These are phyloP conservation scores for Cydonia oblonga DNA, from an alignment of 331 rosid species.

Conservation along the genomic window DNA sequence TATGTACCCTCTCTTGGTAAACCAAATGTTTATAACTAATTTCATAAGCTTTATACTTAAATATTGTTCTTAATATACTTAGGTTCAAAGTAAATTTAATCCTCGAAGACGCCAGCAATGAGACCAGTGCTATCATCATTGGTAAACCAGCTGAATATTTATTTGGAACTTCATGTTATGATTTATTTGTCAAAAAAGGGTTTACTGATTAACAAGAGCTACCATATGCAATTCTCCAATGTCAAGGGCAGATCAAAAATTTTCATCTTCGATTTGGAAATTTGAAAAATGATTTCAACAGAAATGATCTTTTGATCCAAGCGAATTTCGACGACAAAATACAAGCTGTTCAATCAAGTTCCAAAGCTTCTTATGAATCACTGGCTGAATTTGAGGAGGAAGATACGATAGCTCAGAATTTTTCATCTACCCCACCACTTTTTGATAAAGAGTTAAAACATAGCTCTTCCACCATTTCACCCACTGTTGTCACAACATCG, in stretches of 20 bases:
- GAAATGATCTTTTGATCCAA: not conserved
- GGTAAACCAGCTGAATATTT: not conserved
- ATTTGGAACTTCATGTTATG: not conserved
- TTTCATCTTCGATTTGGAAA: not conserved
- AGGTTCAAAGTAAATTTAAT: not conserved
- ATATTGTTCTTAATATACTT: no score
- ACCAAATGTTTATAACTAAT: no score
- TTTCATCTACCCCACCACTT: no score
- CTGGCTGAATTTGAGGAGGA: no score
- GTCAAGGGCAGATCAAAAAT: fast-evolving
- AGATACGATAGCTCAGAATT: no score
- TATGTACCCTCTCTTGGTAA: no score
- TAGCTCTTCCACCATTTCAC: no score
- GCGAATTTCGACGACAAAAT: not conserved
- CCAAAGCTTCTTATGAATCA: no score
- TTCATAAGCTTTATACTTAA: no score
- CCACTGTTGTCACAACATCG: no score
- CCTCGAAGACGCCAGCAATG: not conserved
- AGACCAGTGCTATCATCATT: not conserved
- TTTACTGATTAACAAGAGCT: not conserved
- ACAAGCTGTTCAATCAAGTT: no score
- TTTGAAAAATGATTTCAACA: not conserved
- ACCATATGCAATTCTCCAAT: not conserved
- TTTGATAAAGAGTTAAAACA: no score
- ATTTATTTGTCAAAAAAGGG: not conserved